Conservation (phyloP, 371 early-diverging fungal species). For the Zychaea mexicana region DNA sequence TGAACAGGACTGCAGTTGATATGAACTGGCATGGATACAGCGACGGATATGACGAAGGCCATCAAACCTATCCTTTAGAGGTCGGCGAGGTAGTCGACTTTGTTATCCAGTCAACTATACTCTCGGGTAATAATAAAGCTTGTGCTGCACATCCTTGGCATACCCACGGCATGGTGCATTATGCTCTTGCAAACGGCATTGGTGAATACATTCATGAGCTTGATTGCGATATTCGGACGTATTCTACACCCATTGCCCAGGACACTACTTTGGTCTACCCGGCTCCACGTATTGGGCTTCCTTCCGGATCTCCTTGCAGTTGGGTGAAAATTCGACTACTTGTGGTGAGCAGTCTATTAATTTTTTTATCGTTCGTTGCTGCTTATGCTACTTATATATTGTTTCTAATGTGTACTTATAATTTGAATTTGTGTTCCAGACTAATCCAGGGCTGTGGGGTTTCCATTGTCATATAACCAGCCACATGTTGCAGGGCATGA, state of each 20-base stretch:
- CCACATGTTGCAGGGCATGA: constrained; percentile 57
- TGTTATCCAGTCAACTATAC: constrained; percentile 32
- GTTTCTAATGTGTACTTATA: background rate
- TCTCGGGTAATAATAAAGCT: background rate
- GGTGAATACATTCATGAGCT: constrained; percentile 30
- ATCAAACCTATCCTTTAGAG: constrained; percentile 26
- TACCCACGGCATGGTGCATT: constrained; percentile 43
- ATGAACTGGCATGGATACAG: constrained; percentile 1
- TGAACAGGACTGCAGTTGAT: constrained; percentile 18
- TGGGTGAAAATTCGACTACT: constrained; percentile 40
- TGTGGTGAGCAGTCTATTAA: constrained; percentile 18
- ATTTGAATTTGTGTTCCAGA: constrained; percentile 5
- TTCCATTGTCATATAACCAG: constrained; percentile 56
- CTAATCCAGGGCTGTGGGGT: constrained; percentile 56
- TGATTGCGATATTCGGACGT: constrained; percentile 26
- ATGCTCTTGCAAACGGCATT: constrained; percentile 31
- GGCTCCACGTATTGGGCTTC: background rate
- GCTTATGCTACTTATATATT: background rate
- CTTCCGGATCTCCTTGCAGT: constrained; percentile 25
- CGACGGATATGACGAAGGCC: constrained; percentile 19
- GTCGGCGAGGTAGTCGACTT: constrained; percentile 33
- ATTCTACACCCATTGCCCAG: constrained; percentile 23
- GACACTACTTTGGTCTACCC: constrained; percentile 39
- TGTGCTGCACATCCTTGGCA: constrained; percentile 49
- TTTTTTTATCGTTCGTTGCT: background rate